Evolutionary conservation across 75 land plant species (phyloP), one percentile per base, ranked within the genome.

Genomic region (Pseudotsuga menziesii): DNA sequence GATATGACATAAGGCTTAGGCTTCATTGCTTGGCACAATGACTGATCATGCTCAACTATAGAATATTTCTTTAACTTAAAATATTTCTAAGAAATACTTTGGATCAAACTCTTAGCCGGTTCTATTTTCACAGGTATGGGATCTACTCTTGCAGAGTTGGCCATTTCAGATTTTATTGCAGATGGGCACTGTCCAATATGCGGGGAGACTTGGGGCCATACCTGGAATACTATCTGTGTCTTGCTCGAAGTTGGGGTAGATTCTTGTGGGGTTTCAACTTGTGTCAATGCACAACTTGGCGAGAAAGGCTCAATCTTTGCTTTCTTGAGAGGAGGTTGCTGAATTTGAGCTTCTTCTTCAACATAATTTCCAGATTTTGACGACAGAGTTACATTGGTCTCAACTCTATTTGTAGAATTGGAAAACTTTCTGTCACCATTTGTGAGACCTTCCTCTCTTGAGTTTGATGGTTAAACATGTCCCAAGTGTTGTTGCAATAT

Each of bases 261-360:
- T 36, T 57, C 83, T 11, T 69, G 36, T 56, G 77, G 35, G 36
- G 57, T 56, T 61, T 79, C 83, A 72, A 56, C 64, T 32, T 75
- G 57, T 22, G 83, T 70, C 69, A 66, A 5, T 16, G n/a, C 44
- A 60, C 79, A 13, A 76, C 76, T 71, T 36, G 82, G 80, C 4
- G 83, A 85, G 17, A 78, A 11, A 48, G 82, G 83, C 80, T 91
- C 94, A 36, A 69, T 77, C 78, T 96, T 96, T 57, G 83, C 64
- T 8, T 92, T 89, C 75, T 96, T 96, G 0, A 72, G 48, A 57
- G 88, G 83, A 61, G 86, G 82, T 35, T 84, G 83, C 54, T 75
- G 23, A 61, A 76, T 86, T 27, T 82, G 86, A 59, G 78, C 79
- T 39, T 69, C 77, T 59, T 69, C 77, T 59, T 48, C 60, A 64